Base-by-base conservation (phyloP, 2,329 filamentous ascomycete genomes). In the Graphiopsis chlorocephala region DNA sequence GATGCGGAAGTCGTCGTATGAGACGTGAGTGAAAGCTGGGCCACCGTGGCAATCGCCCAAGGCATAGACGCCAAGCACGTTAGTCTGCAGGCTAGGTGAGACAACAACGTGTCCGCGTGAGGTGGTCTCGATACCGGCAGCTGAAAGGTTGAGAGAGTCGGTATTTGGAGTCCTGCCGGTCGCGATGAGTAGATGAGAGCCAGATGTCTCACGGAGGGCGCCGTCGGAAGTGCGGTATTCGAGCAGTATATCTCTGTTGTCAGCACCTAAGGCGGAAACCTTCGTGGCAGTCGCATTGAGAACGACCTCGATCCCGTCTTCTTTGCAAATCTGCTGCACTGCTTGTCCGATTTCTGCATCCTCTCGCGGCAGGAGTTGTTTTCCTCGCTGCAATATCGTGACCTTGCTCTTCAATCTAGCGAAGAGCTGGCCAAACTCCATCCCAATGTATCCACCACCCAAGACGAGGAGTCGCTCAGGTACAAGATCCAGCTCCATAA, bases 1-100 rank as follows among this genome's bases (percentile, higher is more conserved):
- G 71, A 86, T 80, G 63, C 84, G 81, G 70, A 80, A 84, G 73
- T 85, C 83, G 72, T 86, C 83, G 74, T 85, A 85, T 3, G 81
- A 83, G 67, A 86, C 79, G 72, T 86, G 84, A 1, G 84, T 85
- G 71, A 86, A 85, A 15, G 82, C 82, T 7, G 83, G 81, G 0
- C 79, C 79, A 52, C 83, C 82, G 63, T 85, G 82, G 57, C 81
- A 79, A 67, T 86, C 83, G 35, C 84, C 84, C 1, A 85, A 69
- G 1, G 80, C 83, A 68, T 80, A 85, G 23, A 85, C 73, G 48
- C 74, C 76, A 0, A 74, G 66, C 0, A 75, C 76, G 23, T 74
- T 76, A 0, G 83, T 85, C 55, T 78, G 74, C 4, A 85, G 80
- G 64, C 74, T 76, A 8, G 80, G 72, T 60, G 82, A 78, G 20